These are phyloP conservation scores for Cryptosporidium meleagridis DNA, from an alignment of 169 alveolate genomes.

Conservation along the genomic window DNA sequence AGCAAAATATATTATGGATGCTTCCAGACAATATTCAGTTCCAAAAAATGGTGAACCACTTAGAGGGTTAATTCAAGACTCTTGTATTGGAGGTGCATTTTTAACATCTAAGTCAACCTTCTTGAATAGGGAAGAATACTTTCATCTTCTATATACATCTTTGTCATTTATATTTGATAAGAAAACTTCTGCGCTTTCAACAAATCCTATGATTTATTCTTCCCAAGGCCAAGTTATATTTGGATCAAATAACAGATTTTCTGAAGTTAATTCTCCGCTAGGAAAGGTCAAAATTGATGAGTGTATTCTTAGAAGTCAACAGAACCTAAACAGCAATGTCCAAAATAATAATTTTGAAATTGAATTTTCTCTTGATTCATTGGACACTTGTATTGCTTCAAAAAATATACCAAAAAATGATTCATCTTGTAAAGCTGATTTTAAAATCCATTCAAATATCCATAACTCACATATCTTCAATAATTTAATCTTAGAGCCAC, in stretches of 20 bases:
- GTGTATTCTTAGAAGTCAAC: conserved; percentile 7
- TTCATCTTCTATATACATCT: conserved; percentile 83
- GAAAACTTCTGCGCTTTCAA: conserved; percentile 60
- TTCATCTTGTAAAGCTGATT: neutral
- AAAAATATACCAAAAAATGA: neutral
- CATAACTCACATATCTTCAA: neutral
- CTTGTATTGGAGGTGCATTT: conserved; percentile 93
- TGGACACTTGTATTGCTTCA: neutral
- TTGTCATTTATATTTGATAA: conserved; percentile 34
- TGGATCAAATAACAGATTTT: conserved; percentile 52
- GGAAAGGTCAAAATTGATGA: conserved; percentile 57
- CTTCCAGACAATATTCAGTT: conserved; percentile 95
- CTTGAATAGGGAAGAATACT: conserved; percentile 88
- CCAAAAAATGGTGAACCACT: conserved; percentile 98
- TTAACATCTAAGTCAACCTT: conserved; percentile 95
- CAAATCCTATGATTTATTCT: conserved; percentile 47
- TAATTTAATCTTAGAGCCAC: conserved; percentile 84
- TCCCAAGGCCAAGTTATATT: conserved; percentile 61
- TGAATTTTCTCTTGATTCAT: neutral
- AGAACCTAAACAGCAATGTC: neutral
- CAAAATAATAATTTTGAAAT: neutral
- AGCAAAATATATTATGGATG: conserved; percentile 93
- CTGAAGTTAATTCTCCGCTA: conserved; percentile 49
- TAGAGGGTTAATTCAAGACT: conserved; percentile 97
- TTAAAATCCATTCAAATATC: neutral